phyloP scores from a whole-genome alignment of 495 filamentous ascomycete genomes.

The Chaetomidium leptoderma region DNA sequence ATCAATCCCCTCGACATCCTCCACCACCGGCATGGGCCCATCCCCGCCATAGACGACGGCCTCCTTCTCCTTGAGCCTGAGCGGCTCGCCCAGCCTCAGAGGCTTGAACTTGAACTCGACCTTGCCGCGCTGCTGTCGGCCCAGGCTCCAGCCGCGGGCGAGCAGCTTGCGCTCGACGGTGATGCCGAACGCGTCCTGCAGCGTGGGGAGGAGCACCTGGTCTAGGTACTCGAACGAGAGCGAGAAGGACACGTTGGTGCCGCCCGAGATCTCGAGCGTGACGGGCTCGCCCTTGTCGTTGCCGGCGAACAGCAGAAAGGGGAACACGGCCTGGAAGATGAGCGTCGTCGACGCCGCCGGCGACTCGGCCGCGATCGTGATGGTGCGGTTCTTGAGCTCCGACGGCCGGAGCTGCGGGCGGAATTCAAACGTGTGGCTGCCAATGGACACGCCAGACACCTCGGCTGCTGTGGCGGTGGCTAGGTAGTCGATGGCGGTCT shows the following conservation, averaged over 20 bases:
- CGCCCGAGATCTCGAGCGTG: conserved; percentile 63
- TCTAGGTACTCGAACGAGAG: conserved; percentile 72
- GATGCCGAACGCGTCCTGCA: conserved; percentile 60
- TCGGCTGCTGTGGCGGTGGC: conserved; percentile 58
- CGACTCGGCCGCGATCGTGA: conserved; percentile 43
- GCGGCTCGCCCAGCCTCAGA: conserved; percentile 36
- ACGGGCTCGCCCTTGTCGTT: conserved; percentile 40
- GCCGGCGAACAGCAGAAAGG: conserved; percentile 63
- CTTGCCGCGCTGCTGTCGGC: conserved; percentile 52
- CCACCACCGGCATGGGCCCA: background rate
- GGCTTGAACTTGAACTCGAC: conserved; percentile 57
- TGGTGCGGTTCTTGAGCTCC: conserved; percentile 33
- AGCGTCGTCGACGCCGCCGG: conserved; percentile 55
- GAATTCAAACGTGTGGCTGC: conserved; percentile 53
- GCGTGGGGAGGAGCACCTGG: conserved; percentile 68
- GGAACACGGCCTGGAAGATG: conserved; percentile 79
- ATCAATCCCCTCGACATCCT: conserved; percentile 52
- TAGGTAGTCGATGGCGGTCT: conserved; percentile 63
- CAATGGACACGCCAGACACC: conserved; percentile 52
- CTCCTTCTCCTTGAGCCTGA: conserved; percentile 44
- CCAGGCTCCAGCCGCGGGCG: conserved; percentile 64
- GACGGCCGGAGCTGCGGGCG: conserved; percentile 41
- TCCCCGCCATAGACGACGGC: background rate
- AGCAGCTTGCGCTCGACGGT: conserved; percentile 52
- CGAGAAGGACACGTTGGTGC: conserved; percentile 70